A percentile compares a stretch with the other conserved stretches of the same genome.
These are phyloP conservation scores for Solanum chiquidenum DNA, from an alignment of 257 asterid genomes.

Conservation along the genomic window DNA sequence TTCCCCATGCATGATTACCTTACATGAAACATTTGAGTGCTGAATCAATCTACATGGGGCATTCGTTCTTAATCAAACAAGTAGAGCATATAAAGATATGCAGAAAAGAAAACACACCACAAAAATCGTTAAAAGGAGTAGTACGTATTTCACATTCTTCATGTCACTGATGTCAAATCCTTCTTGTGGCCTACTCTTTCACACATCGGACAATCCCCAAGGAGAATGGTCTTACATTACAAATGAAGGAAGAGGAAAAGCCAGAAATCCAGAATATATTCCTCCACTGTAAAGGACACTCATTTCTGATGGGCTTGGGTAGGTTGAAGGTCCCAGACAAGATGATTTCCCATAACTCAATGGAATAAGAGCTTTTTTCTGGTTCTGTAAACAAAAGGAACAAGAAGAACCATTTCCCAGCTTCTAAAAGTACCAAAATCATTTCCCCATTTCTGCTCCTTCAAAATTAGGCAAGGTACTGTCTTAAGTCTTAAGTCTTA, in stretches of 20 bases:
- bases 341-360: not conserved
- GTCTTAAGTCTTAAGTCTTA: not conserved
- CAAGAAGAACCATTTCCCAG: not conserved
- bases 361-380: not conserved
- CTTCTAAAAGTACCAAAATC: not conserved
- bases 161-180: not conserved
- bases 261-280: not conserved
- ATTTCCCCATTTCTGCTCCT: not conserved
- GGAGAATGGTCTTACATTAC: not conserved
- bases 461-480: not conserved
- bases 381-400: not conserved
- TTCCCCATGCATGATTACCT: not conserved
- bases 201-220: not conserved
- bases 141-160: not conserved
- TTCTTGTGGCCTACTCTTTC: not conserved
- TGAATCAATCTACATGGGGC: not conserved
- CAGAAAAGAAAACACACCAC: not conserved
- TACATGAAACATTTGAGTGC: not conserved
- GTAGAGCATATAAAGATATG: not conserved
- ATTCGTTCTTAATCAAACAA: not conserved
- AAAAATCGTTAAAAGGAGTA: not conserved
- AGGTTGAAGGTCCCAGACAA: not conserved
- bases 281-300: not conserved
- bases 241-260: not conserved
- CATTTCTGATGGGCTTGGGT: not conserved